A percentile compares a stretch with the other conserved stretches of the same genome.
These are phyloP conservation scores for Suhomyces emberorum DNA, from an alignment of 805 yeast genomes.

Conservation along the genomic window DNA sequence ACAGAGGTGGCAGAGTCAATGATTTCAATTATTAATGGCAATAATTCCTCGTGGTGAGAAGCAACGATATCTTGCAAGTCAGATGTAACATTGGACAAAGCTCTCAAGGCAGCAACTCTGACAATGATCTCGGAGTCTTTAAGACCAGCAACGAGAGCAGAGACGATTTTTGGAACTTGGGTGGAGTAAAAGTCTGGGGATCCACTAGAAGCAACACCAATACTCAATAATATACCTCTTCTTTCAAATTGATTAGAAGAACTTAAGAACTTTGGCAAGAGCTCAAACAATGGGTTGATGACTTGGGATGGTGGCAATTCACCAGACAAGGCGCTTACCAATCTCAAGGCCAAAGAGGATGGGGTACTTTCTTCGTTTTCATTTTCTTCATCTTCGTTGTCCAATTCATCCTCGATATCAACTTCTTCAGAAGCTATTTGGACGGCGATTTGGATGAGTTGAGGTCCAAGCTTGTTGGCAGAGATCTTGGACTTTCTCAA, in stretches of 20 bases:
- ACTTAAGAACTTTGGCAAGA: conserved; percentile 50
- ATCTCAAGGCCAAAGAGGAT: conserved; percentile 69
- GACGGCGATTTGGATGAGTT: conserved; percentile 68
- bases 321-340: conserved; percentile 72
- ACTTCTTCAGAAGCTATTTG: conserved; percentile 72
- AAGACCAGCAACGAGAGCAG: conserved; percentile 70
- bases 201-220: conserved; percentile 84
- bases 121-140: conserved; percentile 73
- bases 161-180: conserved; percentile 70
- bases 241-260: conserved; percentile 71
- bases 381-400: conserved; percentile 82
- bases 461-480: conserved; percentile 80
- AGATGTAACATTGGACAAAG: conserved; percentile 71
- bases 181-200: conserved; percentile 89
- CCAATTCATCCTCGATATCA: conserved; percentile 74
- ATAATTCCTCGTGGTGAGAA: conserved; percentile 72
- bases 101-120: conserved; percentile 79
- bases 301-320: conserved; percentile 93
- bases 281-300: conserved; percentile 71
- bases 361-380: conserved; percentile 92
- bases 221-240: conserved; percentile 80
- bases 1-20: conserved; percentile 83
- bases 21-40: conserved; percentile 83
- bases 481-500: conserved; percentile 79
- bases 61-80: conserved; percentile 86